Evolutionary conservation across 495 filamentous ascomycete genomes (phyloP), one percentile per base, ranked within the genome.

Genomic region (Daldinia vernicosa): DNA sequence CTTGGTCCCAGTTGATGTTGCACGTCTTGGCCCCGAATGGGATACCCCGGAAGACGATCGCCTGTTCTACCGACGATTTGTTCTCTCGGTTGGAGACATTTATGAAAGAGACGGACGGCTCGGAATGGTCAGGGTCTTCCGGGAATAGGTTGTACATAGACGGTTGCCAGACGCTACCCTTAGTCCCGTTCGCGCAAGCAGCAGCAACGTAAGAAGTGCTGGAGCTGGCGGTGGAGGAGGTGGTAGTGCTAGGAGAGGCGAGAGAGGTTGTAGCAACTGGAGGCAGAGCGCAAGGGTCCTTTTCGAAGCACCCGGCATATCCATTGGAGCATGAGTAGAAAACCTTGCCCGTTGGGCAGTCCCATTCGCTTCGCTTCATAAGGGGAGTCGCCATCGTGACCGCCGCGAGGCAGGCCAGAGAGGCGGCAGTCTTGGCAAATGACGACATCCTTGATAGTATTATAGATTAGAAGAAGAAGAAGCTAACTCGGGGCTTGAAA

Each of bases 101-200:
- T 9, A 80, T 72, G 27, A 76, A 47, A 28, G 76, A 56, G 17
- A 77, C 74, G 60, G 66, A 65, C 39, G 67, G 59, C n/a, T 75
- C 81, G n/a, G 74, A 83, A 4, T 77, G 82, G 4, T 78, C 82
- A 19, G 84, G 84, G 27, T 81, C 76, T 35, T 83, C 82, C 3
- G 86, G 90, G 60, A 87, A 91, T 4, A 70, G 73, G 53, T 73
- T 77, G 55, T 75, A 76, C 60, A 81, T 85, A 4, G 85, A 87
- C 61, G 85, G 86, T 59, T 82, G 78, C 28, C 85, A 85, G 14
- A 82, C 80, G 5, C 71, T 83, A 28, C 81, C 88, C 60, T 86
- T 88, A 68, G 81, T 85, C 60, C 87, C 92, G 58, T 55, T 6
- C 3, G 52, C 2, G 66, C 66, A 69, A 40, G 39, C 59, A 14